These are phyloP conservation scores for Quercus glauca DNA, from an alignment of 306 rosid genomes.

Conservation along the genomic window DNA sequence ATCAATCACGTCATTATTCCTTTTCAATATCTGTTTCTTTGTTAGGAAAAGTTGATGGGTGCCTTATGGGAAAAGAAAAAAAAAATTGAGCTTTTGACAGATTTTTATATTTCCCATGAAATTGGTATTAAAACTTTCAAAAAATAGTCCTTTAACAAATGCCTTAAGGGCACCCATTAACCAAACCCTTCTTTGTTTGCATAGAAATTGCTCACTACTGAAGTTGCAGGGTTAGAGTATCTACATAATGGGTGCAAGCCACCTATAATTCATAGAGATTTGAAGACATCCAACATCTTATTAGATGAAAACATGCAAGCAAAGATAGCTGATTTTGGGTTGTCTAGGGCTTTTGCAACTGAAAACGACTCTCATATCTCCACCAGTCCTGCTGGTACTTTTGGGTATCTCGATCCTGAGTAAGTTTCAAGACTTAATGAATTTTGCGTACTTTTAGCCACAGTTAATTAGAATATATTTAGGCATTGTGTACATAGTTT, in stretches of 20 bases:
- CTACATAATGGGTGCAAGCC: conserved; percentile 23
- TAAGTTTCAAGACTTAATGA: conserved; percentile 10
- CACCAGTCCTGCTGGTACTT: conserved; percentile 21
- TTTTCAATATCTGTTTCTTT: background rate
- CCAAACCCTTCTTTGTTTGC: background rate
- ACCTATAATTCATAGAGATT: conserved; percentile 28
- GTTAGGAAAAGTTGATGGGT: too few species aligned
- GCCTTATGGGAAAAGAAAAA: too few species aligned
- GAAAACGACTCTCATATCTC: conserved; percentile 12
- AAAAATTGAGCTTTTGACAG: too few species aligned
- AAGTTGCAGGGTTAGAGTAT: conserved; percentile 16
- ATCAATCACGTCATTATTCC: background rate
- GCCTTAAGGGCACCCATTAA: too few species aligned
- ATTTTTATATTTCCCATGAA: too few species aligned
- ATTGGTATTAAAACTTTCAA: too few species aligned
- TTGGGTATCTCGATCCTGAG: conserved; percentile 35
- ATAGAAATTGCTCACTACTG: background rate
- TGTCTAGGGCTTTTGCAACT: conserved; percentile 21
- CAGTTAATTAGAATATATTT: too few species aligned
- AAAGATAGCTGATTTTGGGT: conserved; percentile 42
- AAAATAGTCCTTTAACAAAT: too few species aligned
- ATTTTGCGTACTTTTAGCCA: too few species aligned
- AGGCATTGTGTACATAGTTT: too few species aligned
- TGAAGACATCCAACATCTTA: conserved; percentile 40
- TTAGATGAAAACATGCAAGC: conserved; percentile 24